Evolutionary conservation across 495 filamentous ascomycete genomes (phyloP).

Genomic region (Talaromyces nanjingensis): DNA sequence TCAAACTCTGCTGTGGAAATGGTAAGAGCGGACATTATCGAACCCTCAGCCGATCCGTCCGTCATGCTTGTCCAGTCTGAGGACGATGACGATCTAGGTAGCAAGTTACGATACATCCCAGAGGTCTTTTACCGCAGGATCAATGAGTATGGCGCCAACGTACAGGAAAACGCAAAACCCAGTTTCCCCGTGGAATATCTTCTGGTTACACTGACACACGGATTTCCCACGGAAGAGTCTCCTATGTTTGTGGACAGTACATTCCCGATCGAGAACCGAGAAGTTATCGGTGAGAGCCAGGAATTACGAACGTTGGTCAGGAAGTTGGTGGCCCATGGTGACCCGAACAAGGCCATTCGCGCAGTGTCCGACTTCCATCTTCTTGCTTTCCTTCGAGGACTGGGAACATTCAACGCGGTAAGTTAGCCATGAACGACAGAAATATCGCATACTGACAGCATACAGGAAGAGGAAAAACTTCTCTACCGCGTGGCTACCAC

Average conservation of each 20-base stretch:
- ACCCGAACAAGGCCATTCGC: constrained; percentile 55
- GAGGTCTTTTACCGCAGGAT: constrained; percentile 95
- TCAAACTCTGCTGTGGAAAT: constrained; percentile 95
- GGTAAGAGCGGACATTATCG: constrained; percentile 90
- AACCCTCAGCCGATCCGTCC: constrained; percentile 85
- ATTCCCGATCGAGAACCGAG: constrained; percentile 89
- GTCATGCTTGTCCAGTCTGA: constrained; percentile 94
- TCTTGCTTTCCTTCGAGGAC: constrained; percentile 73
- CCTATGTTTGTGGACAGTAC: constrained; percentile 62
- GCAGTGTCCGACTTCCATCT: constrained; percentile 90
- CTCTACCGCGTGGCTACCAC: constrained; percentile 75
- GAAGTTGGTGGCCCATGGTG: constrained; percentile 51
- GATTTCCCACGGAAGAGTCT: constrained; percentile 75
- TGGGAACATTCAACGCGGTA: constrained; percentile 80
- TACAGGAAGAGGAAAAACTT: constrained; percentile 82
- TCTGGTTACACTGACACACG: constrained; percentile 91
- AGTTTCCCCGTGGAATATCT: constrained; percentile 95
- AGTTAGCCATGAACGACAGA: constrained; percentile 14
- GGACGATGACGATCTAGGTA: constrained; percentile 66
- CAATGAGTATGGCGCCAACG: constrained; percentile 93
- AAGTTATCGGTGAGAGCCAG: constrained; percentile 75
- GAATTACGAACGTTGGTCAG: constrained; percentile 57
- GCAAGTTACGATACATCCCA: constrained; percentile 81
- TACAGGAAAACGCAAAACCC: constrained; percentile 95
- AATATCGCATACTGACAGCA: constrained; percentile 11